phyloP scores from a whole-genome alignment of 352 stramenopile species.

The Phytophthora foliorum region DNA sequence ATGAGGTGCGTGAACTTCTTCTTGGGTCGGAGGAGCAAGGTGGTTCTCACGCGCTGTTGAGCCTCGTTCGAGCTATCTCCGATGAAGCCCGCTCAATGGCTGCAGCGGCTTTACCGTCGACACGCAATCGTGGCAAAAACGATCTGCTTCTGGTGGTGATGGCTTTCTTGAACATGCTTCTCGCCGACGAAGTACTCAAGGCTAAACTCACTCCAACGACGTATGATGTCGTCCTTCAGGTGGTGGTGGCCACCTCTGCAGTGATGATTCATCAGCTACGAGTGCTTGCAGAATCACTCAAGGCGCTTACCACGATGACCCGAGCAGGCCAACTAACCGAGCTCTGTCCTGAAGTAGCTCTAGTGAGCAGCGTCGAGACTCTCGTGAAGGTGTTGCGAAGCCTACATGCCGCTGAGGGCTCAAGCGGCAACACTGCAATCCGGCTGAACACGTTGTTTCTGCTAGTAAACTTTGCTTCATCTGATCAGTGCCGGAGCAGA shows the following conservation, averaged over 20 bases:
- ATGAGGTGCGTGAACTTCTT: constrained; percentile 37
- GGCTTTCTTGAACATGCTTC: constrained; percentile 57
- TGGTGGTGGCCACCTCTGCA: constrained; percentile 43
- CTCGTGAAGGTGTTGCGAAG: constrained; percentile 54
- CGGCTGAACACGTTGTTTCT: constrained; percentile 70
- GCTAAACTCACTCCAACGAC: constrained; percentile 64
- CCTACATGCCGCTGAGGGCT: constrained; percentile 10
- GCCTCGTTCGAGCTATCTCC: constrained; percentile 60
- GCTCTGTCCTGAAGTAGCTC: constrained; percentile 47
- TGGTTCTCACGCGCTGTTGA: constrained; percentile 49
- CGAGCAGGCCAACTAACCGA: constrained; percentile 34
- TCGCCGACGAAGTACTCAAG: constrained; percentile 60
- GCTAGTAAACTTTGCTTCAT: constrained; percentile 76
- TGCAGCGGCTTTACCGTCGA: constrained; percentile 23
- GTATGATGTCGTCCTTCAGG: constrained; percentile 68
- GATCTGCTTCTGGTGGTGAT: constrained; percentile 52
- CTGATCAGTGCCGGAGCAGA: constrained; percentile 40
- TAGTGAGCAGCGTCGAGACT: constrained; percentile 50
- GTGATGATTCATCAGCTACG: constrained; percentile 28
- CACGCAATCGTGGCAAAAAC: constrained; percentile 17
- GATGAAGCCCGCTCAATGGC: constrained; percentile 44
- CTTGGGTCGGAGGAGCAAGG: constrained; percentile 38
- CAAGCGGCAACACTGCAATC: constrained; percentile 35
- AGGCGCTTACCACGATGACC: constrained; percentile 64
- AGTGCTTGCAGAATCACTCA: constrained; percentile 58